Evolutionary conservation across 176 grass and related monocot genomes (phyloP).

Genomic region (Aegilops umbellulata): DNA sequence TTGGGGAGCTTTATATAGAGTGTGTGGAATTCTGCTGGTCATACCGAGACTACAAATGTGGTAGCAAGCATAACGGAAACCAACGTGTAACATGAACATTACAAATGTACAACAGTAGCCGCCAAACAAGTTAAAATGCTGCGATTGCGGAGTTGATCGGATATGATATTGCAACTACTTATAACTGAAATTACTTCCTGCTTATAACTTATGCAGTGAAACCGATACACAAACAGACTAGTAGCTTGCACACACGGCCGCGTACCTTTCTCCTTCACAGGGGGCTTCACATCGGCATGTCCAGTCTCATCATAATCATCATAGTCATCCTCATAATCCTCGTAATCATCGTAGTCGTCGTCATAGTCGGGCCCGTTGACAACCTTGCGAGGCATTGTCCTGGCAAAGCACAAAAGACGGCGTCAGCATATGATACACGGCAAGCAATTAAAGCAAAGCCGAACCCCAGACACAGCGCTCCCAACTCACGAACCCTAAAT

Average conservation of each 20-base stretch:
- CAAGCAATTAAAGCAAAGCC: neutral
- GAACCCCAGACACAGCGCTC: neutral
- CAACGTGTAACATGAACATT: neutral
- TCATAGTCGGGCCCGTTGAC: constrained; percentile 58
- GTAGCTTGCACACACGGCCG: constrained; percentile 13
- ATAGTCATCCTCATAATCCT: constrained; percentile 55
- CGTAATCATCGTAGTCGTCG: constrained; percentile 50
- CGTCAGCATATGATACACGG: neutral
- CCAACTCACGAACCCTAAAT: neutral
- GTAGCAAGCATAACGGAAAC: neutral
- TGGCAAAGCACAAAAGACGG: neutral
- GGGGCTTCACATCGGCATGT: neutral
- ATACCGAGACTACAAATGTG: neutral
- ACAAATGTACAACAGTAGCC: neutral
- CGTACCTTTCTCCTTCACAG: constrained; percentile 37
- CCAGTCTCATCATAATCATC: constrained; percentile 48
- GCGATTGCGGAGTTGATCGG: neutral
- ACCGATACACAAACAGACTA: neutral
- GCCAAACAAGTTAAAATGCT: neutral
- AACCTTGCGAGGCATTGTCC: constrained; percentile 84
- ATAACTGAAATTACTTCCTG: neutral
- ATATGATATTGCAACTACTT: neutral
- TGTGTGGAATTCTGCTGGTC: neutral
- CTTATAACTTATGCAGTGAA: neutral
- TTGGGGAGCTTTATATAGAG: neutral